Evolutionary conservation across 148 eudicot genomes (phyloP).

Genomic region (Simmondsia chinensis): DNA sequence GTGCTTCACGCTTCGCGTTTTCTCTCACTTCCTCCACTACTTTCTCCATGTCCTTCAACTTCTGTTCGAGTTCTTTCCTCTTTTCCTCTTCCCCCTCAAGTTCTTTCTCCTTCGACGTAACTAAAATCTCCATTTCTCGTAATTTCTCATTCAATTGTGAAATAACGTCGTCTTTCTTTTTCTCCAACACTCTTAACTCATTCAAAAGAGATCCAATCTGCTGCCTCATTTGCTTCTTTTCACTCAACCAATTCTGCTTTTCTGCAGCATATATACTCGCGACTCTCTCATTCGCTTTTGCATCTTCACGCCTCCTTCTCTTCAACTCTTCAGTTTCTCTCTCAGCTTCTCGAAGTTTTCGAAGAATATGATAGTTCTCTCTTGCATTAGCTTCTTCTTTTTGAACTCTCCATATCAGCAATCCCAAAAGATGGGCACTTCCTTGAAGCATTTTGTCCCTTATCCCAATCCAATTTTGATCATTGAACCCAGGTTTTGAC

Average conservation of each 20-base stretch:
- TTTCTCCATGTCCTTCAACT: constrained; percentile 28
- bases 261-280: constrained; percentile 71
- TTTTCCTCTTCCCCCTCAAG: constrained; percentile 45
- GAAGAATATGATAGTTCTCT: constrained; percentile 29
- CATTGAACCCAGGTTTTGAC: constrained; percentile 22
- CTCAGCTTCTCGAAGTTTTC: constrained; percentile 38
- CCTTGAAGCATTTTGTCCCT: constrained; percentile 52
- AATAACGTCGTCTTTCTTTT: constrained; percentile 28
- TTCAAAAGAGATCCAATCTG: constrained; percentile 54
- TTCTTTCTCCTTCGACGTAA: constrained; percentile 43
- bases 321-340: constrained; percentile 49
- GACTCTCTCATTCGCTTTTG: constrained; percentile 84
- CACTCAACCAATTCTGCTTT: constrained; percentile 76
- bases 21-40: constrained; percentile 52
- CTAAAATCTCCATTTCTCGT: constrained; percentile 29
- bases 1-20: constrained; percentile 35
- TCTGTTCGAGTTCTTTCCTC: constrained; percentile 47
- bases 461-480: constrained; percentile 34
- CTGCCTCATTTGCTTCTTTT: constrained; percentile 53
- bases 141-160: constrained; percentile 46
- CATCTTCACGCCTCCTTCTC: constrained; percentile 65
- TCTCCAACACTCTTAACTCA: constrained; percentile 42
- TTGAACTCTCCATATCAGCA: constrained; percentile 53
- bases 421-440: constrained; percentile 62
- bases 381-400: constrained; percentile 13